Percentiles rank a stretch among this genome's conserved stretches.
These are phyloP conservation scores for Paraphaeosphaeria minitans DNA, from an alignment of 2,329 filamentous ascomycete genomes.

Conservation along the genomic window DNA sequence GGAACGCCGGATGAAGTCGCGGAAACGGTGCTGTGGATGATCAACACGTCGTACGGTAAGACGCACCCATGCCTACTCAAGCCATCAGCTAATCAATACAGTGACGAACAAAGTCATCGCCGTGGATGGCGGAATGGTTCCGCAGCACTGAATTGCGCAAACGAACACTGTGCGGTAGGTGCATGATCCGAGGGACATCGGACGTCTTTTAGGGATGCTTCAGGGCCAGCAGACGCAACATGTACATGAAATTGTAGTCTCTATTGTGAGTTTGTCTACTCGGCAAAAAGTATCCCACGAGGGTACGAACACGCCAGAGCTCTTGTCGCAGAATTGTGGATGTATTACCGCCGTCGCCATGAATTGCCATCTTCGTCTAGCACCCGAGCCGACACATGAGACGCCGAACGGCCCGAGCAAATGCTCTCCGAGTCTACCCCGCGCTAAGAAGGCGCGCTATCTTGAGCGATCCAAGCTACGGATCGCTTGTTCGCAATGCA, in stretches of 20 bases:
- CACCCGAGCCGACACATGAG: not conserved
- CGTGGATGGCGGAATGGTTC: constrained; percentile 32
- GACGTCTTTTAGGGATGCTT: not conserved
- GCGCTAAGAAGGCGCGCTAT: constrained; percentile 3
- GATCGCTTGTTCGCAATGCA: not conserved
- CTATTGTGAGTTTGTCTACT: not conserved
- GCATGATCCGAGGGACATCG: not conserved
- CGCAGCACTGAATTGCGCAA: constrained; percentile 19
- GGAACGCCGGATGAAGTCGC: constrained; percentile 55
- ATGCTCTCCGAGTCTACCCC: not conserved
- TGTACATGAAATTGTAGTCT: constrained; percentile 6
- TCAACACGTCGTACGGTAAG: constrained; percentile 19
- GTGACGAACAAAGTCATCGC: constrained; percentile 51
- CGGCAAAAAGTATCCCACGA: not conserved
- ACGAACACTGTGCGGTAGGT: not conserved
- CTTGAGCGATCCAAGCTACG: not conserved
- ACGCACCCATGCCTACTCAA: not conserved
- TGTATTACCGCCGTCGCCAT: not conserved
- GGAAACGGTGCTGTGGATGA: constrained; percentile 55
- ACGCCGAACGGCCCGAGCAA: not conserved
- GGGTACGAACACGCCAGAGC: not conserved
- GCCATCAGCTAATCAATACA: constrained; percentile 44
- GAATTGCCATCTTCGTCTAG: not conserved
- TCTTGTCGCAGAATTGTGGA: not conserved
- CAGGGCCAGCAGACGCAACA: not conserved